phyloP scores from a whole-genome alignment of 768 basidiomycete genomes.

The Agrocybe chaxingu region DNA sequence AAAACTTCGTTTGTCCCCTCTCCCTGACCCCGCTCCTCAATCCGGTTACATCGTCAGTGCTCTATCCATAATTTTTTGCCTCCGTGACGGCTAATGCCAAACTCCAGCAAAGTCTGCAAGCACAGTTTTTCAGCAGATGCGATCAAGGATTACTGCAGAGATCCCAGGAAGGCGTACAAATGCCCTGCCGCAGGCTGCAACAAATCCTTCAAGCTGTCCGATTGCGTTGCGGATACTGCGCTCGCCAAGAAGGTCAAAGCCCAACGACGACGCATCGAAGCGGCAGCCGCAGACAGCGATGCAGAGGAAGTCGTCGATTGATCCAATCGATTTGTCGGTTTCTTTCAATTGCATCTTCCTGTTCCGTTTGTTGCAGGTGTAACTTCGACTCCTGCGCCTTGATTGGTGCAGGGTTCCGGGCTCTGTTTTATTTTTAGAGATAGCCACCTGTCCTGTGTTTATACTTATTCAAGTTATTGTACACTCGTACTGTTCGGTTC shows the following conservation, averaged over 20 bases:
- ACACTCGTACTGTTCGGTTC: too few species aligned
- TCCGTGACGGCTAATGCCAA: conserved; percentile 5
- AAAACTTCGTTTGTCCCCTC: conserved; percentile 83
- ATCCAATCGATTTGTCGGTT: conserved; percentile 4
- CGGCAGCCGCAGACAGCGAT: conserved; percentile 49
- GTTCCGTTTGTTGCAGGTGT: neutral
- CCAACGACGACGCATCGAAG: conserved; percentile 49
- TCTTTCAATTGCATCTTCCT: neutral
- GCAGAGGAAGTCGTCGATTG: conserved; percentile 58
- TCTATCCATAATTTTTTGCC: neutral
- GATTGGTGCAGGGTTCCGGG: too few species aligned
- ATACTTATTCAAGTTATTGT: too few species aligned
- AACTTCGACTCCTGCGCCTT: neutral
- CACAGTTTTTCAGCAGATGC: conserved; percentile 81
- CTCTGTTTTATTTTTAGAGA: too few species aligned
- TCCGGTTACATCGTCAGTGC: conserved; percentile 78
- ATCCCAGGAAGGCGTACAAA: conserved; percentile 27
- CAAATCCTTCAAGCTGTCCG: conserved; percentile 46
- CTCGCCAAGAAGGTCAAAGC: conserved; percentile 63
- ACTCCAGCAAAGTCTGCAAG: conserved; percentile 55
- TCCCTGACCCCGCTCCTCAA: conserved; percentile 63
- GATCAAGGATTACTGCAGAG: conserved; percentile 60
- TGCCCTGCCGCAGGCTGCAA: conserved; percentile 79
- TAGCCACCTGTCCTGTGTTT: too few species aligned
- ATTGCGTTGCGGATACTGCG: conserved; percentile 52